Base-by-base conservation (phyloP, 1,139 yeast species). In the Candida dubliniensis region DNA sequence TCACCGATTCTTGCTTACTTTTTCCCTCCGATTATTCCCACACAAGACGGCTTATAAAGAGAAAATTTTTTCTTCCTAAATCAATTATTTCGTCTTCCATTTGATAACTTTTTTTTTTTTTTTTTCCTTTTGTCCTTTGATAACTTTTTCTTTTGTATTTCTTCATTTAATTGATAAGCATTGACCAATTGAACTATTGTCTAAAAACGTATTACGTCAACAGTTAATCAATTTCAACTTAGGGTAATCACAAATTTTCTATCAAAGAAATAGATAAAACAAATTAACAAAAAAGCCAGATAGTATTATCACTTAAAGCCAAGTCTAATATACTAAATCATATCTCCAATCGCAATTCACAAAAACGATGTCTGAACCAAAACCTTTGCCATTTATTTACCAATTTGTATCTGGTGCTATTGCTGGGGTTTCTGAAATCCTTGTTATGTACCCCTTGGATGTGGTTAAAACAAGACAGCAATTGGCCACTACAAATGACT, bases 391-490 rank as follows among this genome's bases (percentile, higher is more conserved):
- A 42, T 93, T 93, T 63, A 64, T 82, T 40, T 91, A 90, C 76
- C 98, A 93, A 67, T 93, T 93, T 63, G 74, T 82, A 38, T 80
- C 98, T 18, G 99, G 99, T 47, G 99, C 99, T 57, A 79, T 91
- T 60, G 99, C 99, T 51, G 99, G 99, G 53, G 90, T 93, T 51
- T 89, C 97, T 25, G 99, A 93, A 76, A 89, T 95, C 66, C 77
- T 93, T 61, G 93, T 90, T 54, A 93, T 93, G 99, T 93, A 93
- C 66, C 99, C 99, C 40, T 76, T 93, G 60, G 99, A 95, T 66
- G 97, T 93, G 51, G 97, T 95, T 61, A 95, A 93, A 77, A 95
- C 99, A 36, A 82, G 99, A 69, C 93, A 93, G 69, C 99, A 93
- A 69, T 77, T 95, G 62, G 88, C 83, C 47, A 77, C 80, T 35